Base-by-base conservation (phyloP, 306 rosid genomes). In the Chamaecrista fasciculata region DNA sequence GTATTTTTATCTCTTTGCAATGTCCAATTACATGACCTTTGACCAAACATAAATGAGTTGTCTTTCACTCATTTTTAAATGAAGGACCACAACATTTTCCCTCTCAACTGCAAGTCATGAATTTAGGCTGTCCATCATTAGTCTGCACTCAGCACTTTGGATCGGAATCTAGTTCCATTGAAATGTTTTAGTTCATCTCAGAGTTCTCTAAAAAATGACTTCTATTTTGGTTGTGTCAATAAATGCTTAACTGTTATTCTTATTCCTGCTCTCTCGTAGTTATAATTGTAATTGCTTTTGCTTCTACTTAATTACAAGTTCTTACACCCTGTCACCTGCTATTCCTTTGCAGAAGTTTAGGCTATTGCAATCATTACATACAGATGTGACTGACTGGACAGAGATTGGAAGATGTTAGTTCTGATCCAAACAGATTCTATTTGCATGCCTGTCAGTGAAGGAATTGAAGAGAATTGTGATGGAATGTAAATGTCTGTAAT, bases 271-370 rank as follows among this genome's bases (percentile, higher is more conserved):
- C 24, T 52, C 43, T 31, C 58, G 53, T 43, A 62, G 26, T 29
- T 34, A 62, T 18, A 46, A 58, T 55, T 55, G n/a, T 53, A 44
- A 70, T 69, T 26, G 23, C 53, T 69, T 51, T 62, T 66, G 40
- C 66, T 51, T 61, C 66, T 33, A 31, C 50, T 61, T 10, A 6
- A 46, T 16, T 4, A 24, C 37, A 55, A 34, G 26, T 67, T 56
- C 47, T 12, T 16, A 25, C 53, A 49, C 15, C 5, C 4, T 70
- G 37, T 73, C 47, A 37, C 15, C 73, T 37, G 69, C 28, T 29
- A 15, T 65, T 51, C 34, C 44, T 23, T 72, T 33, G 4, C 75
- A 49, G 70, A 74, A 67, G 78, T 51, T 51, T 67, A 42, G 40
- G 42, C 53, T 25, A 60, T 51, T 33, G 71, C 67, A 11, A 14